Percentiles rank a stretch among this genome's conserved stretches.
Conservation (phyloP, 192 early-diverging fungal genomes). For the Piromyces sp. region DNA sequence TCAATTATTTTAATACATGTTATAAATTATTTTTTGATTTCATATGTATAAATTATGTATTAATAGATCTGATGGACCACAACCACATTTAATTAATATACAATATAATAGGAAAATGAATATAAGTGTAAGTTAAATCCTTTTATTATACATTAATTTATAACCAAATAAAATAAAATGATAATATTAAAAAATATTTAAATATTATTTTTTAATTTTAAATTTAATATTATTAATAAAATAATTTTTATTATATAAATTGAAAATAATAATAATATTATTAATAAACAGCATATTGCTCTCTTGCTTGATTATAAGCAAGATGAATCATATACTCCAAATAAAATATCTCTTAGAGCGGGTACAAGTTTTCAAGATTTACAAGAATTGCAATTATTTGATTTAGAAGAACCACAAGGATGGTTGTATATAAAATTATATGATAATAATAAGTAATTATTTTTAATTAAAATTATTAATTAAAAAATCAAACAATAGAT, state of each 20-base stretch:
- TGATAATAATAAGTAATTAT: slow-evolving; percentile 10
- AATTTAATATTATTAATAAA: background rate
- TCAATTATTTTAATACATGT: too few species aligned
- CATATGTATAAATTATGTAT: background rate
- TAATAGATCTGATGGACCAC: slow-evolving; percentile 46
- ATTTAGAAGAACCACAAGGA: slow-evolving; percentile 37
- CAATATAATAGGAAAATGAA: slow-evolving; percentile 42
- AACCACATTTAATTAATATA: slow-evolving; percentile 59
- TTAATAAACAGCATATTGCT: slow-evolving; percentile 30
- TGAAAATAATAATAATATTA: too few species aligned
- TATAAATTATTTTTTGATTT: too few species aligned
- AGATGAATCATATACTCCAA: slow-evolving; percentile 73
- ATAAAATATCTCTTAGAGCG: slow-evolving; percentile 36
- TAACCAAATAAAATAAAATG: too few species aligned
- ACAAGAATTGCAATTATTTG: slow-evolving; percentile 27
- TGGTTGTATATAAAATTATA: slow-evolving; percentile 50
- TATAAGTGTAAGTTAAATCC: slow-evolving; percentile 38
- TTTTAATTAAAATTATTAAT: too few species aligned
- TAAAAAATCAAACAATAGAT: too few species aligned
- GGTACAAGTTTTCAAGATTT: slow-evolving; percentile 52
- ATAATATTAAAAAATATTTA: too few species aligned
- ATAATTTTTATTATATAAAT: background rate
- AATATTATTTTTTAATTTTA: too few species aligned
- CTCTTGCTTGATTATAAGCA: slow-evolving; percentile 51
- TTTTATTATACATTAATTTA: too few species aligned